A percentile compares a stretch with the other conserved stretches of the same genome.
Evolutionary conservation across 148 eudicot species (phyloP).

Genomic region (Dianthus caryophyllus): DNA sequence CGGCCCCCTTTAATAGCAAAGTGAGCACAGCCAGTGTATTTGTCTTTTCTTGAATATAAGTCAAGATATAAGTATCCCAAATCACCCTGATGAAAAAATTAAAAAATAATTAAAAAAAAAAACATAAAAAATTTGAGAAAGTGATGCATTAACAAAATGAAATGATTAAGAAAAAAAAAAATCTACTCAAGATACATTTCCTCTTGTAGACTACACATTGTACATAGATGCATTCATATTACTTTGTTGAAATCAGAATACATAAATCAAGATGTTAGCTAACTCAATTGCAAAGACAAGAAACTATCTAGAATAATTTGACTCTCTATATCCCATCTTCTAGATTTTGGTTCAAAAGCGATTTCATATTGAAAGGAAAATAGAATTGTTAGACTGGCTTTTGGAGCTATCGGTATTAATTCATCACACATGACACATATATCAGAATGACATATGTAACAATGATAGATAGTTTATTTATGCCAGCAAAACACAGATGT

Average conservation of each 20-base stretch:
- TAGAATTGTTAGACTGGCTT: not conserved
- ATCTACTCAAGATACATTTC: constrained; percentile 1
- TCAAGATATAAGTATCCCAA: constrained; percentile 94
- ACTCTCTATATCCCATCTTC: not conserved
- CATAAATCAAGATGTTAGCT: not conserved
- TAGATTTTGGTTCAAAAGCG: not conserved
- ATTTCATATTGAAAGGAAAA: not conserved
- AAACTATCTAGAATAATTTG: not conserved
- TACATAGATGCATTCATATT: not conserved
- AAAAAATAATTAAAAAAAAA: not conserved
- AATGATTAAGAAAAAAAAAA: not conserved
- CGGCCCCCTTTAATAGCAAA: constrained; percentile 97
- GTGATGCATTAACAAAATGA: not conserved
- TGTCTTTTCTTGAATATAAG: constrained; percentile 74
- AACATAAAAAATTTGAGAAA: not conserved
- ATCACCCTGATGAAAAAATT: constrained; percentile 62
- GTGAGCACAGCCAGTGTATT: constrained; percentile 96
- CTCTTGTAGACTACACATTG: not conserved
- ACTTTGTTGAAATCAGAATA: not conserved
- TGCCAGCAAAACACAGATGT: no score
- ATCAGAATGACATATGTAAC: not conserved
- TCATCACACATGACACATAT: not conserved
- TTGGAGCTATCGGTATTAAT: not conserved
- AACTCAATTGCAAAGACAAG: not conserved
- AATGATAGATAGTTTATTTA: no score